A percentile compares a stretch with the other conserved stretches of the same genome.
These are phyloP conservation scores for Nemania abortiva DNA, from an alignment of 2,329 filamentous ascomycete species.

Conservation along the genomic window DNA sequence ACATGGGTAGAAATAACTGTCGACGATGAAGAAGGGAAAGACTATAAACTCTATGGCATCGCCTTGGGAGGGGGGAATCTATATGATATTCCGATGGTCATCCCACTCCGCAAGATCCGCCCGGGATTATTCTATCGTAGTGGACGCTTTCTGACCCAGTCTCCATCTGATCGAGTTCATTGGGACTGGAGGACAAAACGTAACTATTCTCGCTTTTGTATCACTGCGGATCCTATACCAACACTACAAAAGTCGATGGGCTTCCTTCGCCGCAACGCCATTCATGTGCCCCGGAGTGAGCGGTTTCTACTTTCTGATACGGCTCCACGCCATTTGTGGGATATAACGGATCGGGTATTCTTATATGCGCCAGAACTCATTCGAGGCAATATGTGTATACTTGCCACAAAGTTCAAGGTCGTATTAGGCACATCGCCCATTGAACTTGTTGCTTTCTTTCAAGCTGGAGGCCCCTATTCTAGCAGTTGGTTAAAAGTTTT, in stretches of 20 bases:
- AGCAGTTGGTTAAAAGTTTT: too few species aligned
- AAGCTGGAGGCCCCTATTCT: too few species aligned
- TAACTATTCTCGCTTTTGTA: neutral
- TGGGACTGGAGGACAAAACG: too few species aligned
- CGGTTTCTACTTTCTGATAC: neutral
- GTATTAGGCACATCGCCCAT: too few species aligned
- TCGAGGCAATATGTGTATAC: too few species aligned
- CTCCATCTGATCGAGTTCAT: neutral
- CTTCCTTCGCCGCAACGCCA: neutral
- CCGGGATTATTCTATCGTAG: slow-evolving; percentile 20
- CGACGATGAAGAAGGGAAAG: neutral
- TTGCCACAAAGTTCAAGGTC: too few species aligned
- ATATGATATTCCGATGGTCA: neutral
- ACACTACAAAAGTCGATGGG: neutral
- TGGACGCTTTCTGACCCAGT: neutral
- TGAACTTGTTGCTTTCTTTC: too few species aligned
- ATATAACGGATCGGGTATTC: slow-evolving; percentile 16
- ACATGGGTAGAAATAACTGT: neutral
- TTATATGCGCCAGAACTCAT: neutral
- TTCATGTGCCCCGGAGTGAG: neutral
- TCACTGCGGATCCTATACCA: neutral
- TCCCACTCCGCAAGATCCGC: slow-evolving; percentile 18
- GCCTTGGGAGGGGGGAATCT: neutral
- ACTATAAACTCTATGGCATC: neutral
- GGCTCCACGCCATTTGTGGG: slow-evolving; percentile 4